Conservation (phyloP, 2,329 filamentous ascomycete genomes). For the Fusarium abutilonis region DNA sequence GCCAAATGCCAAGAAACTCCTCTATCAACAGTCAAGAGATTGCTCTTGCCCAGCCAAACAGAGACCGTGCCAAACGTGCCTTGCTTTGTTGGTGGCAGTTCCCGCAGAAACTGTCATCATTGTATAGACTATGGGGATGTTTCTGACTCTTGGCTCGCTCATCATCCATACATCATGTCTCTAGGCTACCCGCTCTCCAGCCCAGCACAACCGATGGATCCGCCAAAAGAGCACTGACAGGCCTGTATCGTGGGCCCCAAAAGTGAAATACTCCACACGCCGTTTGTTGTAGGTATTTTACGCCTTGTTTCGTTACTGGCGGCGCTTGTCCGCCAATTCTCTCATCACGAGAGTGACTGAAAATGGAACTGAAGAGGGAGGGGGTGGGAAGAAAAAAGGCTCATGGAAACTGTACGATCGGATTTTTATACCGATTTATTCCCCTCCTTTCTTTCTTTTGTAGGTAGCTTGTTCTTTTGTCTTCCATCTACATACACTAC, state of each 20-base stretch:
- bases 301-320: constrained; percentile 15
- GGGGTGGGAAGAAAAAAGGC: neutral
- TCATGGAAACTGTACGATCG: constrained; percentile 4
- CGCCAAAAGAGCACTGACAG: constrained; percentile 21
- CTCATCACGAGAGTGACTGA: neutral
- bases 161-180: constrained; percentile 31
- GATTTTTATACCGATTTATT: constrained; percentile 23
- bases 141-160: constrained; percentile 11
- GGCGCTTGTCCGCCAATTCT: constrained; percentile 1
- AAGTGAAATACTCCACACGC: constrained; percentile 18
- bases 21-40: too few relatives aligned
- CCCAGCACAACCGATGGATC: constrained; percentile 31
- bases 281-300: constrained; percentile 14
- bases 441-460: constrained; percentile 21
- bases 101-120: constrained; percentile 2
- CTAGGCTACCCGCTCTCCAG: constrained; percentile 43
- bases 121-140: neutral
- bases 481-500: constrained; percentile 9
- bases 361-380: neutral
- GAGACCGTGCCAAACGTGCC: neutral
- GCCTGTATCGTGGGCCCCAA: constrained; percentile 20
- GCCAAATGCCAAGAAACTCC: neutral
- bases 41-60: too few relatives aligned
- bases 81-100: constrained; percentile 12
- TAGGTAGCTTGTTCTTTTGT: neutral